These are phyloP conservation scores for Adansonia grandidieri DNA, from an alignment of 441 rosid genomes.

Conservation along the genomic window DNA sequence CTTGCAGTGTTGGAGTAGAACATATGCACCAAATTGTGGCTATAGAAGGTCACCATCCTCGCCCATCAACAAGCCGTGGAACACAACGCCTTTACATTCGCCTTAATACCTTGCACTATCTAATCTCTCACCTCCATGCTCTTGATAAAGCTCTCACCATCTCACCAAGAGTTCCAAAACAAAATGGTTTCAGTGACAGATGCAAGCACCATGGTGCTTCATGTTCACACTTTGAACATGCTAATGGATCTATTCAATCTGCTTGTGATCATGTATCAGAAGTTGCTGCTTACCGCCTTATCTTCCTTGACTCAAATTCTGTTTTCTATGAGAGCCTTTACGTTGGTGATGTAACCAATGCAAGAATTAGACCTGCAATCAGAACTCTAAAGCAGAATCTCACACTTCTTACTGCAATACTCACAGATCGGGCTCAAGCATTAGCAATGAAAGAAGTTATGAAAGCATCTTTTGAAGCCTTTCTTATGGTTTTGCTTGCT, in stretches of 20 bases:
- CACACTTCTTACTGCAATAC: conserved; percentile 65
- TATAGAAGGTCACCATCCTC: conserved; percentile 61
- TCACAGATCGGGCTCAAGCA: conserved; percentile 74
- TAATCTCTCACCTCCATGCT: conserved; percentile 32
- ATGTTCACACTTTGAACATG: conserved; percentile 62
- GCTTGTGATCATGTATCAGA: conserved; percentile 12
- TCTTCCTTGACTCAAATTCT: conserved; percentile 75
- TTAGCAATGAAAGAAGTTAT: conserved; percentile 78
- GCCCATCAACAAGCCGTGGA: conserved; percentile 84
- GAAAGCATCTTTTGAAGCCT: conserved; percentile 77
- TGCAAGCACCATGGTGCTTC: conserved; percentile 43
- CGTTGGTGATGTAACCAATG: conserved; percentile 55
- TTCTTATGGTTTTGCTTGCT: conserved; percentile 77
- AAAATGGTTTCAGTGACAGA: conserved; percentile 54
- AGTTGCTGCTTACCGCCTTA: conserved; percentile 60
- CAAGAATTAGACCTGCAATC: conserved; percentile 69
- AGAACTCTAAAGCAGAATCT: conserved; percentile 32
- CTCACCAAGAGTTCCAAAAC: conserved; percentile 53
- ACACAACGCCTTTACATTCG: conserved; percentile 85
- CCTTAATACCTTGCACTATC: conserved; percentile 78
- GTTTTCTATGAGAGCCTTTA: conserved; percentile 77
- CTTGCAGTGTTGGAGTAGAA: conserved; percentile 48
- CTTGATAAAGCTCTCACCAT: conserved; percentile 71
- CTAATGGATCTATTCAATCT: conserved; percentile 47
- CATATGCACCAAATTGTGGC: conserved; percentile 30